Conservation (phyloP, 306 rosid species). For the Gastrolobium bilobum region DNA sequence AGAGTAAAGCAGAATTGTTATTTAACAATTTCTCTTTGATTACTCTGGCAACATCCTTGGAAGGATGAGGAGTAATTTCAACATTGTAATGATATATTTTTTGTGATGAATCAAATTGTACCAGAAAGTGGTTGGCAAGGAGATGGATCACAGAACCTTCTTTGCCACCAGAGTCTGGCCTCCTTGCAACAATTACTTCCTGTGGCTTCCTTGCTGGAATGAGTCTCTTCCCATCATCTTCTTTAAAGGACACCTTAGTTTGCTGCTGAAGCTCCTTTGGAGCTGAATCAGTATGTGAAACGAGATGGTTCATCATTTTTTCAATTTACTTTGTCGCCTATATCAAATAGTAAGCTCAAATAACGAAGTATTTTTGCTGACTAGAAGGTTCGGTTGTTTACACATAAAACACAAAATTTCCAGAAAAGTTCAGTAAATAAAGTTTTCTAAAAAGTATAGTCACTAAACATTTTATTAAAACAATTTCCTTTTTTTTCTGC, state of each 20-base stretch:
- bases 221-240: slow-evolving; percentile 63
- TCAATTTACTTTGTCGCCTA: slow-evolving; percentile 3
- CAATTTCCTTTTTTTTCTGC: slow-evolving; percentile 4
- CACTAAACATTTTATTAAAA: neutral
- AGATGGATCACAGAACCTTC: slow-evolving; percentile 86
- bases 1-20: slow-evolving; percentile 70
- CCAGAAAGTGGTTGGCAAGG: slow-evolving; percentile 94
- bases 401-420: slow-evolving; percentile 10
- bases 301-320: slow-evolving; percentile 47
- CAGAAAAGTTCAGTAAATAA: neutral
- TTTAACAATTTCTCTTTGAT: slow-evolving; percentile 84
- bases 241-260: slow-evolving; percentile 53
- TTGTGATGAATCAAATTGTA: slow-evolving; percentile 75
- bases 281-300: slow-evolving; percentile 56
- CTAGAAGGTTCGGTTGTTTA: slow-evolving; percentile 21
- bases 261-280: slow-evolving; percentile 60
- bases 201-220: slow-evolving; percentile 60
- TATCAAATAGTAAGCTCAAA: slow-evolving; percentile 37
- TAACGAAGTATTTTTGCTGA: slow-evolving; percentile 10
- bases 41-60: slow-evolving; percentile 81
- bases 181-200: slow-evolving; percentile 73
- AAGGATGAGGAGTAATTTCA: slow-evolving; percentile 89
- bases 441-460: neutral
- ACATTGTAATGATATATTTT: slow-evolving; percentile 91
- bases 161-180: slow-evolving; percentile 96